Base-by-base conservation (phyloP, 441 rosid genomes). In the Erysimum pusillum region DNA sequence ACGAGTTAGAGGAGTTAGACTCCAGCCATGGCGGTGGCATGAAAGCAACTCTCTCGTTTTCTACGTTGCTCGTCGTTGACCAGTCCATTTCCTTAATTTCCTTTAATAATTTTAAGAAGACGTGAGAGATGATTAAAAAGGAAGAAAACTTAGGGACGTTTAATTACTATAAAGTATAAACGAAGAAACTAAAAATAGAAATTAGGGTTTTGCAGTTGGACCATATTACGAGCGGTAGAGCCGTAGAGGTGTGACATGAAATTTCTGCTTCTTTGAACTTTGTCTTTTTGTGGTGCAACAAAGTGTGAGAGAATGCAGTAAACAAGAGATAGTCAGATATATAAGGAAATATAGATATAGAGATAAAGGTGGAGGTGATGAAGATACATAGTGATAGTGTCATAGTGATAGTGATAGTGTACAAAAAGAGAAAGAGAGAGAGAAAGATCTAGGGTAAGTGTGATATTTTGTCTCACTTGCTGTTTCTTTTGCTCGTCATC, bases 11-110 rank as follows among this genome's bases (percentile, higher is more conserved):
- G 44, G 63, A 39, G 68, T 52, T 62, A 62, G 70, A 34, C 38
- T 53, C 48, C 22, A 15, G 64, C 58, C 75, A 53, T 42, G 41
- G 18, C 17, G 54, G 59, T 54, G 52, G 66, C 52, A 62, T 44
- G 31, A 7, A 52, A 61, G 69, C n/a, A 53, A 17, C 15, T 76
- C 69, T 69, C 79, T 15, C 9, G 70, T 63, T 76, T 54, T 76
- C 59, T 9, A 59, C 25, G 45, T 67, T 75, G 61, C 62, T 67
- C 25, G 35, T 39, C 28, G 52, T 51, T 4, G 74, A 61, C 80
- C 80, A 76, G 45, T 76, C 76, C 80, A 76, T 76, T 34, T 35
- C 5, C 62, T 67, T 7, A 3, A 17, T 9, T n/a, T 10, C 63
- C 49, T 31, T 35, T n/a, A 20, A 11, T 13, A 25, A 25, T 25